Percentiles rank a stretch among this genome's conserved stretches.
Evolutionary conservation across 345 rosid genomes (phyloP).

Genomic region (Salix koriyanagi): DNA sequence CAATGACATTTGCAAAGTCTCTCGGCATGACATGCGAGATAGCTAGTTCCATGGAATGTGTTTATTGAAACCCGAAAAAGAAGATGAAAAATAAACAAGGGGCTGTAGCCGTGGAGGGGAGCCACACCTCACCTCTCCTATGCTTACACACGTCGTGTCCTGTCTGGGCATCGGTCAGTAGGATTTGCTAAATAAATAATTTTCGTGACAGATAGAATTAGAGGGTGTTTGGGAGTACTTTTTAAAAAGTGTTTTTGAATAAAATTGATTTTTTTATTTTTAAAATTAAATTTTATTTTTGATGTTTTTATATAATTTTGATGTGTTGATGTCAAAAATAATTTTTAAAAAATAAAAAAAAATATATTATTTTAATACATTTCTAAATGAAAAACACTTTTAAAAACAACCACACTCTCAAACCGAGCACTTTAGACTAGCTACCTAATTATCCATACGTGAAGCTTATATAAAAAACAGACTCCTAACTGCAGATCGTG

Average conservation of each 20-base stretch:
- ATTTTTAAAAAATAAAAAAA: too few relatives aligned
- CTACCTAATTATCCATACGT: conserved; percentile 3
- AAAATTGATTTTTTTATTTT: too few relatives aligned
- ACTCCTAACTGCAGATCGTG: neutral
- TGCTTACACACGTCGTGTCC: neutral
- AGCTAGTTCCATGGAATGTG: neutral
- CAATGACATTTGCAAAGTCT: neutral
- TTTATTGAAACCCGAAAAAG: neutral
- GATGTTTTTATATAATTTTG: too few relatives aligned
- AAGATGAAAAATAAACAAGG: neutral
- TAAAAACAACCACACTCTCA: too few relatives aligned
- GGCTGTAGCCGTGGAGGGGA: neutral
- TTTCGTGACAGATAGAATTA: neutral
- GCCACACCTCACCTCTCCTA: neutral
- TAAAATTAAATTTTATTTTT: too few relatives aligned
- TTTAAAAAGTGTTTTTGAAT: too few relatives aligned
- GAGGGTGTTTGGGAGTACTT: too few relatives aligned
- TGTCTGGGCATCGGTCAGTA: neutral
- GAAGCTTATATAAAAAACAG: neutral
- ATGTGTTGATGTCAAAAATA: too few relatives aligned
- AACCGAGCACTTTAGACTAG: neutral
- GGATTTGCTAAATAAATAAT: neutral
- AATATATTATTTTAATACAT: too few relatives aligned
- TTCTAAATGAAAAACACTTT: too few relatives aligned
- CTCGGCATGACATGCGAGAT: neutral